These are phyloP conservation scores for Yamadazyma akitaensis DNA, from an alignment of 805 yeast genomes.

Conservation along the genomic window DNA sequence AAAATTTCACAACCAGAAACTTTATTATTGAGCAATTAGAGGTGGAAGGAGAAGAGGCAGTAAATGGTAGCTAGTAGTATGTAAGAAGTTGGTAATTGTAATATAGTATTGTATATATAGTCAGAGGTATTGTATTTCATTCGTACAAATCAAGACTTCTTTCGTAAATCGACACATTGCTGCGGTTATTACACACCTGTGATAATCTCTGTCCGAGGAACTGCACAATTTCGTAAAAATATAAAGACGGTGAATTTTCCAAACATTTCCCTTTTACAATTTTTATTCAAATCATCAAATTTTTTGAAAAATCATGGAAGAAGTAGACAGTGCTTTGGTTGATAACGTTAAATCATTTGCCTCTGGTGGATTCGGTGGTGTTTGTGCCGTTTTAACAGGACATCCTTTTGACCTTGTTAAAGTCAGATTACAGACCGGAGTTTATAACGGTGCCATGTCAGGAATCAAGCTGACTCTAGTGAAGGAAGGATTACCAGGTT, in stretches of 20 bases:
- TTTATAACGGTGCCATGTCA: constrained; percentile 56
- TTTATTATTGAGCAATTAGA: no score
- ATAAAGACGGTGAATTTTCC: background rate
- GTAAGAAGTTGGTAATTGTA: background rate
- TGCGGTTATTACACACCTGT: background rate
- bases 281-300: background rate
- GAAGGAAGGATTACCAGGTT: constrained; percentile 74
- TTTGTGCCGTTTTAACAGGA: constrained; percentile 92
- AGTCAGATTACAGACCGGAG: constrained; percentile 86
- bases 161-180: background rate
- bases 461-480: constrained; percentile 70
- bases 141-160: background rate
- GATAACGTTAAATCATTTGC: constrained; percentile 85
- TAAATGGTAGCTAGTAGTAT: background rate
- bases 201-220: background rate
- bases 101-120: background rate
- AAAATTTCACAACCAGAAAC: no score
- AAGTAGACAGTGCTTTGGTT: constrained; percentile 46
- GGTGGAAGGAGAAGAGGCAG: background rate
- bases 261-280: background rate
- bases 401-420: constrained; percentile 95
- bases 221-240: background rate
- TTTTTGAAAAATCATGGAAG: constrained; percentile 30
- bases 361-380: constrained; percentile 96
- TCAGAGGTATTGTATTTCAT: background rate